A percentile compares a stretch with the other conserved stretches of the same genome.
phyloP scores from a whole-genome alignment of 371 early-diverging fungal genomes.

The Rhizopus arrhizus region DNA sequence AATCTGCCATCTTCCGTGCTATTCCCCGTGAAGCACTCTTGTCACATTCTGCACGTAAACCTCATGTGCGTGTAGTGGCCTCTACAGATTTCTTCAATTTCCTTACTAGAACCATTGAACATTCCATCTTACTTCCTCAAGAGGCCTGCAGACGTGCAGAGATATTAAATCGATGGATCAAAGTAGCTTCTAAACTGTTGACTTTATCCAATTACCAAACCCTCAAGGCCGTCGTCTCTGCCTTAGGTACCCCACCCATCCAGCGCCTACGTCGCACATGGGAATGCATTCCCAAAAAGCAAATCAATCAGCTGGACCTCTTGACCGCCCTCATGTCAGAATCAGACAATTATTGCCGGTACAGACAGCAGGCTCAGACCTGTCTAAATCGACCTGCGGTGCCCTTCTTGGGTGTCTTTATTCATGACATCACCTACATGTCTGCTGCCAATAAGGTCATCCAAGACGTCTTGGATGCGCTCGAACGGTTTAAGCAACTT shows the following conservation, averaged over 20 bases:
- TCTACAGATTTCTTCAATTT: slow-evolving; percentile 81
- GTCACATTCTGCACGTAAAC: slow-evolving; percentile 64
- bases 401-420: slow-evolving; percentile 73
- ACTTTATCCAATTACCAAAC: slow-evolving; percentile 69
- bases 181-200: slow-evolving; percentile 61
- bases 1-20: slow-evolving; percentile 63
- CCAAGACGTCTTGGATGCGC: slow-evolving; percentile 37
- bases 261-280: slow-evolving; percentile 71
- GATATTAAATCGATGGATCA: slow-evolving; percentile 68
- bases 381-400: slow-evolving; percentile 51
- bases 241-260: slow-evolving; percentile 71
- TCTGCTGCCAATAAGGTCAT: slow-evolving; percentile 56
- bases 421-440: slow-evolving; percentile 77
- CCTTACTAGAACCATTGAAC: slow-evolving; percentile 69
- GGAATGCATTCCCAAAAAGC: slow-evolving; percentile 70
- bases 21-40: slow-evolving; percentile 63
- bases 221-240: slow-evolving; percentile 67
- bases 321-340: slow-evolving; percentile 64
- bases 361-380: slow-evolving; percentile 55
- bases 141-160: slow-evolving; percentile 60
- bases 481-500: slow-evolving; percentile 56
- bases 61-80: slow-evolving; percentile 62
- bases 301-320: slow-evolving; percentile 51
- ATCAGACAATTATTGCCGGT: slow-evolving; percentile 64
- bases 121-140: slow-evolving; percentile 61